A percentile compares a stretch with the other conserved stretches of the same genome.
These are phyloP conservation scores for Thelonectria discophora DNA, from an alignment of 2,329 filamentous ascomycete species.

Conservation along the genomic window DNA sequence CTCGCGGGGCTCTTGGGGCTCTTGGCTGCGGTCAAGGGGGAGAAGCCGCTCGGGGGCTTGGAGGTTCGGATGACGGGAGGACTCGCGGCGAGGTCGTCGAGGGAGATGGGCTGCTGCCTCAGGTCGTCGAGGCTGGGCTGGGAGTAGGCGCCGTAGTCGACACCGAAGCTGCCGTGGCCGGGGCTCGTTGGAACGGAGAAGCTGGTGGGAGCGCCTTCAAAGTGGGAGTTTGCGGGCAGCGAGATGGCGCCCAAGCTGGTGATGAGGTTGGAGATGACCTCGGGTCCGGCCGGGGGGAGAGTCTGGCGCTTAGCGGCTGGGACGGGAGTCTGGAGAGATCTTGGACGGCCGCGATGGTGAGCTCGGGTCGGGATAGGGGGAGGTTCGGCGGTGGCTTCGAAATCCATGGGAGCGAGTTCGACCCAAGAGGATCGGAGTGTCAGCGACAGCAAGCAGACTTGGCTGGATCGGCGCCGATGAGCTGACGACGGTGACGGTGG, in stretches of 20 bases:
- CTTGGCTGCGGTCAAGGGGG: slow-evolving; percentile 72
- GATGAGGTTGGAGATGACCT: slow-evolving; percentile 75
- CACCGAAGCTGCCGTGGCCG: slow-evolving; percentile 67
- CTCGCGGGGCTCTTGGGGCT: slow-evolving; percentile 62
- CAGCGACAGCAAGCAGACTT: neutral
- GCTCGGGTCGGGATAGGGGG: slow-evolving; percentile 47
- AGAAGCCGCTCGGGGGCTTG: slow-evolving; percentile 81
- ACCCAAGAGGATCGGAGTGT: neutral
- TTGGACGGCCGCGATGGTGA: slow-evolving; percentile 31
- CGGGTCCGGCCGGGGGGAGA: slow-evolving; percentile 65
- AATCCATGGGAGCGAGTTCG: slow-evolving; percentile 38
- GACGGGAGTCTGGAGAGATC: slow-evolving; percentile 30
- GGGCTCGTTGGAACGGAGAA: slow-evolving; percentile 50
- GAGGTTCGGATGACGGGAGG: slow-evolving; percentile 83
- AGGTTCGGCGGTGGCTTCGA: slow-evolving; percentile 37
- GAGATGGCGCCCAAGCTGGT: slow-evolving; percentile 75
- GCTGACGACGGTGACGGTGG: neutral
- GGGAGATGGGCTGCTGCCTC: slow-evolving; percentile 55
- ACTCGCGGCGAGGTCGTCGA: slow-evolving; percentile 68
- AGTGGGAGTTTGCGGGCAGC: slow-evolving; percentile 73
- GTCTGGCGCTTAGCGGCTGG: slow-evolving; percentile 30
- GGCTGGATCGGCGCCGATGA: neutral
- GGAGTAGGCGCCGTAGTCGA: slow-evolving; percentile 76
- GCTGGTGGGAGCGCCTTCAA: slow-evolving; percentile 64
- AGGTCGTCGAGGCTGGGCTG: slow-evolving; percentile 60